These are phyloP conservation scores for Xanthoconium separans DNA, from an alignment of 1,284 basidiomycete species.

Conservation along the genomic window DNA sequence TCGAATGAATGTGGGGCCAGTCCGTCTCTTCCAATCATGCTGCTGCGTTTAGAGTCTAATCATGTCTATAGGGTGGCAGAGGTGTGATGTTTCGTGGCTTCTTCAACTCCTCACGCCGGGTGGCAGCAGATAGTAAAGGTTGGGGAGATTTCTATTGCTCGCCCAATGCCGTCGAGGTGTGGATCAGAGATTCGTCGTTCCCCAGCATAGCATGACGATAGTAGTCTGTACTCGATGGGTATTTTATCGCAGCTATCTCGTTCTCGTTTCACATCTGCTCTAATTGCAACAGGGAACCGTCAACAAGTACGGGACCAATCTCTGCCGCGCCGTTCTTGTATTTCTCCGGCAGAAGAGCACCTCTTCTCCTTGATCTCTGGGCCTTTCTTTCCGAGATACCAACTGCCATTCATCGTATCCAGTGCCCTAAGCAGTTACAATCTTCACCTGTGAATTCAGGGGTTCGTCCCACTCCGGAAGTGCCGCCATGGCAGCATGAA, in stretches of 20 bases:
- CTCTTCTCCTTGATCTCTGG: too few species aligned
- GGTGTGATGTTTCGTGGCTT: slow-evolving; percentile 44
- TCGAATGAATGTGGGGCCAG: slow-evolving; percentile 63
- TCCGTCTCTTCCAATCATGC: slow-evolving; percentile 33
- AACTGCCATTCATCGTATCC: too few species aligned
- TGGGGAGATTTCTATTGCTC: slow-evolving; percentile 62
- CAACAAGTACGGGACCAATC: too few species aligned
- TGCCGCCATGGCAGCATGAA: too few species aligned
- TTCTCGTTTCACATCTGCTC: too few species aligned
- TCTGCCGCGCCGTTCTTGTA: too few species aligned
- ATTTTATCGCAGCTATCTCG: background rate
- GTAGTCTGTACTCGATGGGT: background rate
- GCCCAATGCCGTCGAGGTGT: slow-evolving; percentile 53
- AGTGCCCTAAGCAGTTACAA: too few species aligned
- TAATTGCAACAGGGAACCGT: too few species aligned
- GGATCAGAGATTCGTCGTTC: slow-evolving; percentile 37
- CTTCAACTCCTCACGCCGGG: slow-evolving; percentile 43
- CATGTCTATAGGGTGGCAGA: slow-evolving; percentile 31
- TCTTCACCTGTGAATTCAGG: too few species aligned
- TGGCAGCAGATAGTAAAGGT: slow-evolving; percentile 48
- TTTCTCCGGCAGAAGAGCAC: too few species aligned
- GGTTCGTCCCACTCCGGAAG: too few species aligned
- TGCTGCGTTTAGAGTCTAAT: background rate
- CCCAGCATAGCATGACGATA: background rate
- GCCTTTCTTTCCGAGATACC: too few species aligned